These are phyloP conservation scores for Aspergillus sp. DNA, from an alignment of 2,329 filamentous ascomycete species.

Conservation along the genomic window DNA sequence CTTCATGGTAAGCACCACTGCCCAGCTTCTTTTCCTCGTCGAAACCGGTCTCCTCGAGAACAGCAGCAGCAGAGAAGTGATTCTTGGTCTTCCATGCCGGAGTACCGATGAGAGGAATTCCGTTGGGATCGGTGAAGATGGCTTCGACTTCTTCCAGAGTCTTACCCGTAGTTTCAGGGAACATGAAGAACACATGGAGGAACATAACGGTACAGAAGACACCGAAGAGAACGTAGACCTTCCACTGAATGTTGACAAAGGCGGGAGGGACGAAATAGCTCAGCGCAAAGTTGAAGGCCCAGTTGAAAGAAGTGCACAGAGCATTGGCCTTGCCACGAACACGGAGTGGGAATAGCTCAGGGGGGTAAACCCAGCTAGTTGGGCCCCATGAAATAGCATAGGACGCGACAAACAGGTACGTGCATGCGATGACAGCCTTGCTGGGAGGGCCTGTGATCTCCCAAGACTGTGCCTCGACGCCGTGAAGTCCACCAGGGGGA, in stretches of 20 bases:
- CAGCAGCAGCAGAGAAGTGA: slow-evolving; percentile 21
- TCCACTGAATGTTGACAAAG: slow-evolving; percentile 52
- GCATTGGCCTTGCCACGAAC: slow-evolving; percentile 62
- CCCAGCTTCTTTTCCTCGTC: slow-evolving; percentile 23
- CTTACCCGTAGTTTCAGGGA: slow-evolving; percentile 67
- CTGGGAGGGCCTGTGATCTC: slow-evolving; percentile 41
- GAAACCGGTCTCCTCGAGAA: slow-evolving; percentile 24
- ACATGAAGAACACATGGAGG: slow-evolving; percentile 61
- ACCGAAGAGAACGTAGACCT: slow-evolving; percentile 71
- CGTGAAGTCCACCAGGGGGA: slow-evolving; percentile 37
- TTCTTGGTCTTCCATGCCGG: slow-evolving; percentile 35
- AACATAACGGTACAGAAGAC: slow-evolving; percentile 65
- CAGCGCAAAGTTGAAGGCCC: slow-evolving; percentile 56
- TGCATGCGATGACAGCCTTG: slow-evolving; percentile 65
- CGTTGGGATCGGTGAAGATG: slow-evolving; percentile 52
- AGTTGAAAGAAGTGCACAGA: slow-evolving; percentile 57
- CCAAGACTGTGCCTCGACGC: slow-evolving; percentile 34
- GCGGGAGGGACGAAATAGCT: slow-evolving; percentile 55
- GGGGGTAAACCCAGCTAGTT: slow-evolving; percentile 55
- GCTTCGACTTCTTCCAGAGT: slow-evolving; percentile 73
- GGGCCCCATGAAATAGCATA: slow-evolving; percentile 64
- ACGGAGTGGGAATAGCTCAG: slow-evolving; percentile 59
- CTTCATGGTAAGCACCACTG: too few species aligned
- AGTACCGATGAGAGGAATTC: slow-evolving; percentile 31
- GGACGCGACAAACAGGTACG: slow-evolving; percentile 67